phyloP scores from a whole-genome alignment of 176 grass and related monocot genomes.

The Oryza coarctata region DNA sequence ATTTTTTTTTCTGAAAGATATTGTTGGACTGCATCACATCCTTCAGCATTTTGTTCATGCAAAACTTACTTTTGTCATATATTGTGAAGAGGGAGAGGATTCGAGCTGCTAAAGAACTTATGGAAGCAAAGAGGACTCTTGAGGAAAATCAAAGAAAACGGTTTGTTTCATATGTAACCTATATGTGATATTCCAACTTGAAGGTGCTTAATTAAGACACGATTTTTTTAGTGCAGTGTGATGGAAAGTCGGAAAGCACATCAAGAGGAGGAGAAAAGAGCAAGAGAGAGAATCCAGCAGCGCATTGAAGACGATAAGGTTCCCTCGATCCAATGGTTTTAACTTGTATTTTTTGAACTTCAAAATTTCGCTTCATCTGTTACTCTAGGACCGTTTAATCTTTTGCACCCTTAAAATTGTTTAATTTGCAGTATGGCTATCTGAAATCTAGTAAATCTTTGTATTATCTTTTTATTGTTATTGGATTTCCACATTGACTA shows the following conservation, averaged over 20 bases:
- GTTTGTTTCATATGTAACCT: constrained; percentile 42
- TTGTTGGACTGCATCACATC: neutral
- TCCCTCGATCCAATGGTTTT: neutral
- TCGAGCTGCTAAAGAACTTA: constrained; percentile 62
- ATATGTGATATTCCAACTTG: neutral
- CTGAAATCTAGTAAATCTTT: neutral
- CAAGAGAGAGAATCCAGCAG: constrained; percentile 68
- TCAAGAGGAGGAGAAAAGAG: constrained; percentile 80
- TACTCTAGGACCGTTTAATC: neutral
- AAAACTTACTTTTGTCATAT: constrained; percentile 35
- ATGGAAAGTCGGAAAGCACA: constrained; percentile 62
- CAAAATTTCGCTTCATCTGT: neutral
- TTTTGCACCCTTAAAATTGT: neutral
- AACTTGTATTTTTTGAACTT: neutral
- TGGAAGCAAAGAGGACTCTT: constrained; percentile 62
- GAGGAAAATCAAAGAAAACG: constrained; percentile 86
- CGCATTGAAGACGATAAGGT: constrained; percentile 85
- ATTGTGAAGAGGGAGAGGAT: constrained; percentile 57
- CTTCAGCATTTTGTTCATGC: neutral
- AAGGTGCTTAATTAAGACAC: neutral
- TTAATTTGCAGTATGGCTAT: neutral
- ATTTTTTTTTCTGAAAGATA: neutral
- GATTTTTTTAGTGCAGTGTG: constrained; percentile 47
- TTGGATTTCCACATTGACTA: neutral
- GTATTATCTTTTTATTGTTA: neutral